Percentiles rank a stretch among this genome's conserved stretches.
Conservation (phyloP, 768 basidiomycete species). For the Podaxis pistillaris region DNA sequence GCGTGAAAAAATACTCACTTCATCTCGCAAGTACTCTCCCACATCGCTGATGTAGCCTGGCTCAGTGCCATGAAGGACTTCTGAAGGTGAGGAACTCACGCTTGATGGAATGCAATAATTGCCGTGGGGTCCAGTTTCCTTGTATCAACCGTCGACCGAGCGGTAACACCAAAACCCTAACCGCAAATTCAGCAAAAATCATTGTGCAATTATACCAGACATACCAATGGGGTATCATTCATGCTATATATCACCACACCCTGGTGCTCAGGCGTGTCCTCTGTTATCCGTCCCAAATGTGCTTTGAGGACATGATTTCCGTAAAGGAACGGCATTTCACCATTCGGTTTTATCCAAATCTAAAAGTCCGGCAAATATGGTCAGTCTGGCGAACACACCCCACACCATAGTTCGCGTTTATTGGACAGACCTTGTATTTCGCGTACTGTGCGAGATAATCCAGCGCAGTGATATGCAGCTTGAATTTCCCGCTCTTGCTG, state of each 20-base stretch:
- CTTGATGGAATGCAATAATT: constrained; percentile 98
- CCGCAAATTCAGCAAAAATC: background rate
- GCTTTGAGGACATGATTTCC: constrained; percentile 99
- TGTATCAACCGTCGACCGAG: constrained; percentile 93
- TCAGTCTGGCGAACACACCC: background rate
- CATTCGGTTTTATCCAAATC: constrained; percentile 99
- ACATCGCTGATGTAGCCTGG: constrained; percentile 65
- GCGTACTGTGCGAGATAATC: constrained; percentile 96
- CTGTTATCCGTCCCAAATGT: constrained; percentile 97
- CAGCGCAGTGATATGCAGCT: constrained; percentile 90
- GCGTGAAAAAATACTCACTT: constrained; percentile 47
- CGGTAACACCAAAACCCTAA: constrained; percentile 97
- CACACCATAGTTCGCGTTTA: background rate
- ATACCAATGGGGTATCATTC: constrained; percentile 89
- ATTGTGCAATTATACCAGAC: constrained; percentile 19
- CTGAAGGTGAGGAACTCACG: constrained; percentile 48
- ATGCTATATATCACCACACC: constrained; percentile 97
- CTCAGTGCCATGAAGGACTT: constrained; percentile 12
- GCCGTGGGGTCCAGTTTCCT: constrained; percentile 96
- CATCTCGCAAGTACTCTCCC: constrained; percentile 97
- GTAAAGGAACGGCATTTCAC: constrained; percentile 99
- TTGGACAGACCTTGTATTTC: constrained; percentile 81
- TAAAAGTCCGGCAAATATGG: constrained; percentile 27
- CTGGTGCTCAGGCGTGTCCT: constrained; percentile 98
- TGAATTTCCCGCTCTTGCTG: constrained; percentile 96